Evolutionary conservation across 2,329 filamentous ascomycete genomes (phyloP), one percentile per base, ranked within the genome.

Genomic region (Endothia cerciana): DNA sequence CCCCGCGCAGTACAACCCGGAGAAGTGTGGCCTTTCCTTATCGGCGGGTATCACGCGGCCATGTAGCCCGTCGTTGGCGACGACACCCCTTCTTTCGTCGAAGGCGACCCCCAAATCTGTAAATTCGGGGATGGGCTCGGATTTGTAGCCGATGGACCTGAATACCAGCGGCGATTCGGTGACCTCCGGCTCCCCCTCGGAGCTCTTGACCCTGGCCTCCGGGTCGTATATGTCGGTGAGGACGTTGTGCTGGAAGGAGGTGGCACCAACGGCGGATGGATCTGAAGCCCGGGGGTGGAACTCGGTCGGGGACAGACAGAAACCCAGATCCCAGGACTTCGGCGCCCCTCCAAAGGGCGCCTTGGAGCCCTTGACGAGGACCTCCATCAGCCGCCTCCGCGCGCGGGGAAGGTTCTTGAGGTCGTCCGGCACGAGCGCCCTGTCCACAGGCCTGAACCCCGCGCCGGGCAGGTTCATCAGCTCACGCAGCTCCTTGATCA

Each of bases 111-210:
- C 89, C 0, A 94, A 79, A 4, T 91, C 86, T 1, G 82, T 77
- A 69, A 98, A 90, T 0, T 93, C 94, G 0, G 88, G 84, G 0
- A 99, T 80, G 0, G 92, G 83, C 40, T 90, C 84, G 0, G 93
- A 94, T 72, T 92, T 93, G 80, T 99, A 99, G 7, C 95, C 95
- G 53, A 99, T 94, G n/a, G 93, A 97, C 22, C 93, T 88, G 79
- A 99, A 97, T 19, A 92, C 93, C 4, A 94, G 75, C 6, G 88
- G 84, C 0, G 93, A 88, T 0, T 87, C 82, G 5, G 97, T 71
- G 4, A 82, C 75, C 2, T 84, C 66, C 1, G 78, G 79, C 67
- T 86, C 79, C 0, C 81, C 84, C 8, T 22, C 25, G 0, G 84
- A 87, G 15, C 79, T 74, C 3, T 78, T 74, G 17, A 83, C 80